Evolutionary conservation across 164 flowering plant genomes (phyloP), one percentile per base, ranked within the genome.

Genomic region (Malania oleifera): DNA sequence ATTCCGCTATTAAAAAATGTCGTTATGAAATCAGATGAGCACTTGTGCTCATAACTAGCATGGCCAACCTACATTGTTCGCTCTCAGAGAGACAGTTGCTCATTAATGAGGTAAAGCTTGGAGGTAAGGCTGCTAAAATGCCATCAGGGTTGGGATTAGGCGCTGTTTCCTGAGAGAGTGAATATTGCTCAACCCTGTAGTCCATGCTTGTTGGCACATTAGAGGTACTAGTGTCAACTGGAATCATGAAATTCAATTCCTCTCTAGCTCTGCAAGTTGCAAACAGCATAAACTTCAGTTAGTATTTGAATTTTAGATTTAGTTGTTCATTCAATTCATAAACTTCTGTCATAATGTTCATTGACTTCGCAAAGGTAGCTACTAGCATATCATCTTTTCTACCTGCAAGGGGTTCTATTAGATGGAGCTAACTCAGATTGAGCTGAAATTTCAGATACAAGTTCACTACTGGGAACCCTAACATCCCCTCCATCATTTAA

Each of bases 61-160:
- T 11, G 57, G 39, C 0, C 11, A 49, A 57, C 43, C 27, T 57
- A 77, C 88, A 82, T 70, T 65, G 64, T 44, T 70, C 69, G 25
- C 24, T 57, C 43, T 43, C 76, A 51, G 82, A 48, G 52, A 44
- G 43, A 65, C 80, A 76, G 67, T 60, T 72, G 28, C 69, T 57
- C 65, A 85, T 61, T n/a, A 85, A 67, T 57, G 85, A 73, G 4
- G 87, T 71, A 76, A 89, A 89, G 69, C 87, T 81, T 29, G 89
- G 88, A 66, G 97, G 91, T 57, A 79, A 66, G 57, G 63, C 62
- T 29, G 71, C 29, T 61, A 45, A 52, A 43, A 44, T 29, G 37
- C 52, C 64, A 34, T 60, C 66, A 60, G 48, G 46, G 45, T 66
- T 52, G 34, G 58, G 45, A 34, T 10, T 46, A 28, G 27, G 34